Evolutionary conservation across 129 eudicot genomes (phyloP), one percentile per base, ranked within the genome.

Genomic region (Solidago caesia): DNA sequence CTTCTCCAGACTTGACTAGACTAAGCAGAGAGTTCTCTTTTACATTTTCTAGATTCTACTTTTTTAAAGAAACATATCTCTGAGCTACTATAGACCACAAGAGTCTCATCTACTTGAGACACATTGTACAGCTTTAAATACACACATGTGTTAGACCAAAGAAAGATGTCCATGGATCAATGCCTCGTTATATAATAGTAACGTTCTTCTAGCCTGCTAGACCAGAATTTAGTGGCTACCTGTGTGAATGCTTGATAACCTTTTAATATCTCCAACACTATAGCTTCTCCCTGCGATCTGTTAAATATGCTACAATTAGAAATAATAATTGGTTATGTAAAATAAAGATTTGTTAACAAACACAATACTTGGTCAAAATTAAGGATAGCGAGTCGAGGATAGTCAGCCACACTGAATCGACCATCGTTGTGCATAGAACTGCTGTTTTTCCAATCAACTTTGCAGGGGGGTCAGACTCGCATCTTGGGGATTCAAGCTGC

Each of bases 221-320:
- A 67, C 8, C 8, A 72, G 75, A 57, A 65, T 21, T 16, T 51
- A 43, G 47, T 8, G 13, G 47, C 60, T 73, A 94, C 99, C 99
- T 95, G 97, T 57, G 99, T 95, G 81, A 95, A 95, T 52, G 99
- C 99, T 76, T 95, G 99, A 77, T 95, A 95, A 61, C 96, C 99
- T 82, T 95, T 95, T 64, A 95, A 77, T 79, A 95, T 95, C 90
- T 95, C 99, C 81, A 95, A 82, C 57, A 95, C 82, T 59, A 95
- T 95, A 48, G 99, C 99, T 91, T 95, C 99, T 12, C 99, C 99
- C 67, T 95, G 99, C 67, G 99, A 88, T 79, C 99, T 95, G 72
- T 49, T 64, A 75, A 15, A 77, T 58, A 51, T 73, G 63, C 29
- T 56, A 72, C 45, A 64, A 55, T 85, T 71, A 86, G 77, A 72